A percentile compares a stretch with the other conserved stretches of the same genome.
Evolutionary conservation across 306 rosid genomes (phyloP).

Genomic region (Gastrolobium villosum): DNA sequence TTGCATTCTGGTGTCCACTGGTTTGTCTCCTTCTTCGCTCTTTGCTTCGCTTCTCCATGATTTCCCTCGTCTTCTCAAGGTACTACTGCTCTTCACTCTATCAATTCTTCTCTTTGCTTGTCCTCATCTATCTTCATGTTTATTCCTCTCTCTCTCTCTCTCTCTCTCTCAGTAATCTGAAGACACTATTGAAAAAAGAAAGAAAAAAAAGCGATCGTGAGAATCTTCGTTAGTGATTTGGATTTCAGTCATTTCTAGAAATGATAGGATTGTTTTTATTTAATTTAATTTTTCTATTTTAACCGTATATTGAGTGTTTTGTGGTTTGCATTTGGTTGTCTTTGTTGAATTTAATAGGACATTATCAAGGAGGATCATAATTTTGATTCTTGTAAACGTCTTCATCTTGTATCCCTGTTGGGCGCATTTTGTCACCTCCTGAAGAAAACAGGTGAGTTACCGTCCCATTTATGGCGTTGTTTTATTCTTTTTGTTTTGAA

Average conservation of each 20-base stretch:
- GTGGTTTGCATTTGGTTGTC: constrained; percentile 19
- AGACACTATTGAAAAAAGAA: too few species aligned
- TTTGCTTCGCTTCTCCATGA: constrained; percentile 67
- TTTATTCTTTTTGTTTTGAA: constrained; percentile 7
- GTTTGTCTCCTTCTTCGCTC: constrained; percentile 63
- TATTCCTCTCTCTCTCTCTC: too few species aligned
- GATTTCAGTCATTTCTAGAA: background rate
- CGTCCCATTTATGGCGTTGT: constrained; percentile 9
- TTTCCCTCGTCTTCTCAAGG: constrained; percentile 68
- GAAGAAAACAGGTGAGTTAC: constrained; percentile 68
- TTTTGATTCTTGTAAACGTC: constrained; percentile 63
- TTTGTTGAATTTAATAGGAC: constrained; percentile 57
- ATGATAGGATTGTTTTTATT: background rate
- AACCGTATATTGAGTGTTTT: background rate
- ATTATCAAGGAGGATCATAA: constrained; percentile 51
- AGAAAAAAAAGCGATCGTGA: background rate
- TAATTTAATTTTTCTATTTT: background rate
- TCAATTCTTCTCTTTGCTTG: constrained; percentile 4
- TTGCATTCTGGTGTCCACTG: constrained; percentile 76
- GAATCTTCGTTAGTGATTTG: background rate
- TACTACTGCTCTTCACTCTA: constrained; percentile 39
- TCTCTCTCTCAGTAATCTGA: too few species aligned
- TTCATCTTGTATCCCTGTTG: constrained; percentile 59
- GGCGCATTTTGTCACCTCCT: constrained; percentile 80
- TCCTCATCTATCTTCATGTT: background rate